Evolutionary conservation across 176 grass and related monocot genomes (phyloP), one percentile per base, ranked within the genome.

Genomic region (Musa acuminata): DNA sequence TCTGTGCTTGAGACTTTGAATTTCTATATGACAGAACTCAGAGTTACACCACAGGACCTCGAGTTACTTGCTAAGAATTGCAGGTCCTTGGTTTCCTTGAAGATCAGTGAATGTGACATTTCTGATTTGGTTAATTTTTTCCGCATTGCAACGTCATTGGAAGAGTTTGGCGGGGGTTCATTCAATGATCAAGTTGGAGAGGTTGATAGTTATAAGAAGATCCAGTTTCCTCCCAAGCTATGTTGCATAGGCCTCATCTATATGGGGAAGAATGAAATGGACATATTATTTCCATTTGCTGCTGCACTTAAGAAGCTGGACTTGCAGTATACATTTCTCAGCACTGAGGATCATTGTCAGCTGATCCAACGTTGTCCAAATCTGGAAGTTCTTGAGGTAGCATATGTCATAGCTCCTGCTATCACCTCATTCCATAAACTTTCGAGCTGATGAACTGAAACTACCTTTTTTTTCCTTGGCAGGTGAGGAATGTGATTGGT

Each of bases 401-500:
- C 49, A 54, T 75, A 29, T 50, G 68, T 49, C 55, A 54, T 49
- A 35, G 11, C 11, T 65, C 24, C 68, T 76, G 48, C 74, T 52
- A 27, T 83, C 7, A 73, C 81, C 50, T 83, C 24, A 5, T 64
- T 65, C 11, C 11, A 24, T 17, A 11, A 52, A 19, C 16, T 29
- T 13, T 72, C 12, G 43, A 14, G 4, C 8, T 65, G 12, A 14
- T 67, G n/a, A 53, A 23, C 14, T 21, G 43, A n/a, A 19, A 48
- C 10, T 43, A 19, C 8, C 16, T 69, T 8, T 62, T 62, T 80
- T 21, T 72, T 72, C 48, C 11, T 55, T 64, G 86, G 74, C 73
- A 94, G 95, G 95, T 91, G 19, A 91, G 88, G 62, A 86, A 99
- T 85, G 95, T 99, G 29, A 91, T 99, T 75, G 95, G 95, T 17